Evolutionary conservation across 2,329 filamentous ascomycete species (phyloP), one percentile per base, ranked within the genome.

Genomic region (Verticillium klebahnii): DNA sequence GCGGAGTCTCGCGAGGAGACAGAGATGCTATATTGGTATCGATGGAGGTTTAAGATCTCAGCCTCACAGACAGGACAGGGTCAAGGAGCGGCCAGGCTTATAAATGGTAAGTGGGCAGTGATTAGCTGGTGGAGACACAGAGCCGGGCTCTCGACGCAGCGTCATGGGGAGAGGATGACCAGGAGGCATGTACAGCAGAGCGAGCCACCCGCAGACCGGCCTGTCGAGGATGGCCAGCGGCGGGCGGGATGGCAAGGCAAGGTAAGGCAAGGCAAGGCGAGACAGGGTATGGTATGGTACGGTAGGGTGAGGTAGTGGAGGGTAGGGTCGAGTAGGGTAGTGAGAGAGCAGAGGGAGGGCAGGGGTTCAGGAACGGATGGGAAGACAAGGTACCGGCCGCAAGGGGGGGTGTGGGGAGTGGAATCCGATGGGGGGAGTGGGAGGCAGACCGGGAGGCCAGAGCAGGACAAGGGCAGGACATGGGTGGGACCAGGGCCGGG

Each of bases 1-100:
- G 64, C 62, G 63, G 63, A 65, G 61, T 59, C 63, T 64, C 60
- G 56, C 37, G 57, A 50, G 63, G 63, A 55, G 61, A 64, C 57
- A n/a, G 9, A 31, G 63, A 63, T 63, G 61, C 64, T 66, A 66
- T 61, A 63, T 66, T 66, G 64, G 64, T 61, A 66, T 66, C 64
- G 64, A 61, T 59, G 64, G 40, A 50, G 40, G 64, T 65, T 65
- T 56, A 60, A 65, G 59, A 62, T 64, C 64, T 66, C 64, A 66
- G 64, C 64, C 64, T 66, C 64, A 66, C 57, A 50, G 57, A 40
- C 25, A 17, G 37, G 25, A 40, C 57, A 54, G 25, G 61, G 63
- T 56, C 64, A 32, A 63, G 62, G 63, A 62, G 62, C 59, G 64
- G 40, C 40, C 40, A 23, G 63, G 60, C 63, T 65, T 65, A 65